Evolutionary conservation across 73 alveolate species (phyloP), one percentile per base, ranked within the genome.

Genomic region (Paramecium octaurelia): DNA sequence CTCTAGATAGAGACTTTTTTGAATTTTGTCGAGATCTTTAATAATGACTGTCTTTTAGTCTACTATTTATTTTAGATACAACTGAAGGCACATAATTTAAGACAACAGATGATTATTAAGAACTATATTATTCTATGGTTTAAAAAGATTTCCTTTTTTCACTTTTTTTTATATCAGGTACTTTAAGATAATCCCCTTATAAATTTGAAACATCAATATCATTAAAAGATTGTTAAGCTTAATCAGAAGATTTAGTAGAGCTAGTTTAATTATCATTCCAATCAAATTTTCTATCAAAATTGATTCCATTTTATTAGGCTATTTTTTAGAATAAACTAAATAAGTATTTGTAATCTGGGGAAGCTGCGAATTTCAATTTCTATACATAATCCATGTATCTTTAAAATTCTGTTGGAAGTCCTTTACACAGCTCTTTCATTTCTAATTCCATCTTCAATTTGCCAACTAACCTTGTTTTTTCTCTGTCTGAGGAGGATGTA

Each of bases 401-500:
- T 20, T 57, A 58, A 38, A 88, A 70, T 83, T 88, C 94, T 16
- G 20, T 60, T 8, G 94, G 94, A 29, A 88, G 88, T 20, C 92
- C 93, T 92, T 94, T 88, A 93, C 98, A 96, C 87, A 98, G 58
- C 94, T 98, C 59, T 70, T 95, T 98, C 58, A 95, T 54, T 11
- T 98, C 95, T 5, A 98, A 95, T 69, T 95, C 88, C 93, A 90
- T 75, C 92, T 97, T 97, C 96, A 92, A 92, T 58, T 97, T 97
- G 92, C 92, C 93, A 58, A 98, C 95, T 85, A 93, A 92, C 91
- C 93, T 95, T 87, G 96, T 96, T 92, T 98, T 98, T 89, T 98
- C 99, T 70, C 96, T 96, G 92, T 96, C 97, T 6, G 97, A 90
- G 84, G 95, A 85, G 0, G 99, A 99, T 86, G 93, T 91, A 86